phyloP scores from a whole-genome alignment of 2,329 filamentous ascomycete genomes.

The Akanthomyces dipterigenus region DNA sequence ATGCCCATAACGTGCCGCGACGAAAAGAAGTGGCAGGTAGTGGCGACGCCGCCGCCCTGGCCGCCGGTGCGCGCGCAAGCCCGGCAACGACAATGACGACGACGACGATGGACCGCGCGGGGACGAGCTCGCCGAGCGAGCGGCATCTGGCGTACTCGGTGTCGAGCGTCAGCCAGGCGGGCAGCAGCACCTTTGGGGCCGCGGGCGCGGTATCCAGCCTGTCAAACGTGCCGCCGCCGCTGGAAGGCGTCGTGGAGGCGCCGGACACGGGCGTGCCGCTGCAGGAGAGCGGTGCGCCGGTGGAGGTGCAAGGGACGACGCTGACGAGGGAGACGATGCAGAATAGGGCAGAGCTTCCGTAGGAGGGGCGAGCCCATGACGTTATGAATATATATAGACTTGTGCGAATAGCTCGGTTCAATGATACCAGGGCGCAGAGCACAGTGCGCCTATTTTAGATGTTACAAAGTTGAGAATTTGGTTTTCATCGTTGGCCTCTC shows the following conservation, averaged over 20 bases:
- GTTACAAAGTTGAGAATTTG: background rate
- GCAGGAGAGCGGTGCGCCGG: background rate
- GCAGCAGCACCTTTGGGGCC: background rate
- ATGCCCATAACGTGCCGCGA: background rate
- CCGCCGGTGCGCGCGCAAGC: background rate
- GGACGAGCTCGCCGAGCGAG: background rate
- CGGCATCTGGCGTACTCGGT: conserved; percentile 1
- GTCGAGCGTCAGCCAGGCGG: background rate
- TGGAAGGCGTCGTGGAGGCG: background rate
- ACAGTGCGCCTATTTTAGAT: background rate
- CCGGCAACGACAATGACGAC: background rate
- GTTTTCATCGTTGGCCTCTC: too few species aligned
- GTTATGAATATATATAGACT: background rate
- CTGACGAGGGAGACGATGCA: conserved; percentile 7
- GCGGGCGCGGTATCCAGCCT: background rate
- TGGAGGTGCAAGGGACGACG: conserved; percentile 3
- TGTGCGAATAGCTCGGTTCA: background rate
- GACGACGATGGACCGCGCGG: background rate
- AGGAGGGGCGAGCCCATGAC: background rate
- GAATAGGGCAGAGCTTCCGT: background rate
- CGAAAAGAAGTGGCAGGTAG: background rate
- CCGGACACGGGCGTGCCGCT: background rate
- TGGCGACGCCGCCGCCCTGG: too few species aligned
- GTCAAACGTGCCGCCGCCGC: background rate
- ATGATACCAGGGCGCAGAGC: background rate